phyloP scores from a whole-genome alignment of 805 yeast species.

The Candida patagonica region DNA sequence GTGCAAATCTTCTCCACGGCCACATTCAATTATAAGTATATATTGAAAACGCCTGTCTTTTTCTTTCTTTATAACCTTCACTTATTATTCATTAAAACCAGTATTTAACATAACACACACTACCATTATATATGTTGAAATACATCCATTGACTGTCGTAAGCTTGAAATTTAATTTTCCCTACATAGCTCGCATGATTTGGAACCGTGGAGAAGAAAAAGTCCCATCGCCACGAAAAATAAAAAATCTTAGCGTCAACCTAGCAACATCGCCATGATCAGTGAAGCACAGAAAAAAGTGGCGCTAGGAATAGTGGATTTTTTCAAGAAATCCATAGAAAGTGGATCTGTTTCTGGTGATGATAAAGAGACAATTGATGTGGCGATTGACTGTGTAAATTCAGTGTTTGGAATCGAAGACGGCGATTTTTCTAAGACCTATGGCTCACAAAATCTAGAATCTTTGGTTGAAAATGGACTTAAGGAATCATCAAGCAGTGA shows the following conservation, averaged over 20 bases:
- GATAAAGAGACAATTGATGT: conserved; percentile 84
- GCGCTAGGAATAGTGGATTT: conserved; percentile 71
- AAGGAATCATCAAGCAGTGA: neutral
- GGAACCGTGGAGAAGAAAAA: neutral
- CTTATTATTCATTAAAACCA: too few relatives aligned
- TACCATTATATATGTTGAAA: too few relatives aligned
- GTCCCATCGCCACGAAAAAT: neutral
- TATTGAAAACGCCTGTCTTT: too few relatives aligned
- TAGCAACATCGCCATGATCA: neutral
- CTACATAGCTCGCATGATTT: too few relatives aligned
- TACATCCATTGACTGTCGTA: too few relatives aligned
- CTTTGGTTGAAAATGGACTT: conserved; percentile 29
- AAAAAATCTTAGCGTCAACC: neutral
- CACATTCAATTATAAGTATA: too few relatives aligned
- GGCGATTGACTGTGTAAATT: conserved; percentile 86
- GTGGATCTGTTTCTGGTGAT: conserved; percentile 64
- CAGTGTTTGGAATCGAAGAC: conserved; percentile 64
- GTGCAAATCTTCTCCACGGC: too few relatives aligned
- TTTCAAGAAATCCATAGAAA: conserved; percentile 47
- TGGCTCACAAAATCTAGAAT: conserved; percentile 36
- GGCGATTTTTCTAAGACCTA: conserved; percentile 27
- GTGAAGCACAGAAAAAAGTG: conserved; percentile 21
- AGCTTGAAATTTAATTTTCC: too few relatives aligned
- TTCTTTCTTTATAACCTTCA: too few relatives aligned
- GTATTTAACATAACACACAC: too few relatives aligned